Conservation (phyloP, 495 filamentous ascomycete genomes). For the Lichina pygmaea region DNA sequence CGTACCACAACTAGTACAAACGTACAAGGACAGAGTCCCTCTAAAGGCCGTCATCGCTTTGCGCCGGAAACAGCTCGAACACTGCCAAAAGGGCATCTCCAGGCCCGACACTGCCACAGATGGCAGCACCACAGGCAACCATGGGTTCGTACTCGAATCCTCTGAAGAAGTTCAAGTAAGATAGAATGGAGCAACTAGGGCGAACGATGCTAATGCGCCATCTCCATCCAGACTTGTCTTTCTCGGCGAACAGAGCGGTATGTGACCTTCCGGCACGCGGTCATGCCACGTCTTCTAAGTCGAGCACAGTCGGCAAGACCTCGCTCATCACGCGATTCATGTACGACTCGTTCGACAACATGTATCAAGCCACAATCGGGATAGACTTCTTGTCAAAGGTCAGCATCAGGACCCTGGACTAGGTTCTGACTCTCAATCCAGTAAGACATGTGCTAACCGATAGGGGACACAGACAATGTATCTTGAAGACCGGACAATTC, state of each 20-base stretch:
- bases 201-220: conserved; percentile 1
- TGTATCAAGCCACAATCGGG: conserved; percentile 97
- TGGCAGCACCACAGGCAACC: conserved; percentile 27
- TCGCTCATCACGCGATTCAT: conserved; percentile 97
- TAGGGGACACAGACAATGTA: conserved; percentile 63
- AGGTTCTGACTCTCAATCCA: not conserved
- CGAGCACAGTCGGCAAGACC: conserved; percentile 65
- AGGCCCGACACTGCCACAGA: conserved; percentile 4
- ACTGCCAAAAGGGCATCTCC: not conserved
- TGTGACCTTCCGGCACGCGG: not conserved
- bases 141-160: conserved; percentile 93
- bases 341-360: conserved; percentile 99
- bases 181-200: not conserved
- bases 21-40: no score
- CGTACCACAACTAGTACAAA: no score
- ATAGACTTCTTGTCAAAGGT: conserved; percentile 99
- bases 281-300: conserved; percentile 2
- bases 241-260: conserved; percentile 94
- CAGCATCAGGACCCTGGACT: conserved; percentile 5
- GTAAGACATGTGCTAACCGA: conserved; percentile 1
- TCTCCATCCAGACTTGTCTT: conserved; percentile 55
- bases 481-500: conserved; percentile 91
- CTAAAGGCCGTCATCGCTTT: no score
- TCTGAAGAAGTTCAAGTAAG: conserved; percentile 98
- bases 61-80: not conserved